These are phyloP conservation scores for Pichia kudriavzevii DNA, from an alignment of 1,139 yeast genomes.

Conservation along the genomic window DNA sequence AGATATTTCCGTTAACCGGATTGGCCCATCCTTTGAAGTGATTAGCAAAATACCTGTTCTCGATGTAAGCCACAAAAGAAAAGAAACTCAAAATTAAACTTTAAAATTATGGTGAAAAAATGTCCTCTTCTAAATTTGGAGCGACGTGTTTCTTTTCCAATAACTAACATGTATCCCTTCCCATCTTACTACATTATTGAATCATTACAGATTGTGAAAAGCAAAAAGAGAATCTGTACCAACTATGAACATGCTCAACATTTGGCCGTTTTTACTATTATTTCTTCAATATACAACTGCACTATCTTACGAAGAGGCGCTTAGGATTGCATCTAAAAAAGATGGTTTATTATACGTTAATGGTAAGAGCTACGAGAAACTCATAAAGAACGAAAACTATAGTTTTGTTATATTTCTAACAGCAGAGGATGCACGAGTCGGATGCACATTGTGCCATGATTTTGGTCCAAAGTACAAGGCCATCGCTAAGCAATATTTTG, in stretches of 20 bases:
- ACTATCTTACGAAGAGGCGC: slow-evolving; percentile 18
- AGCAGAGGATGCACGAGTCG: slow-evolving; percentile 64
- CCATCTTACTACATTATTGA: no score
- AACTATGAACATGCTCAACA: slow-evolving; percentile 1
- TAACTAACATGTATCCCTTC: no score
- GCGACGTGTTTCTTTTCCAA: no score
- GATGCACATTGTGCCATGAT: slow-evolving; percentile 69
- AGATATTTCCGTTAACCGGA: no score
- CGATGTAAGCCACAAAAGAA: no score
- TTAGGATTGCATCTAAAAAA: slow-evolving; percentile 10
- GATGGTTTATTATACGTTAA: slow-evolving; percentile 34
- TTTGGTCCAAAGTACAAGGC: slow-evolving; percentile 59
- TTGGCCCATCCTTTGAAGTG: no score
- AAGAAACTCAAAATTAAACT: no score
- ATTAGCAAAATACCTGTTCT: no score
- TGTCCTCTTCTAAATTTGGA: no score
- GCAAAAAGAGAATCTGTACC: no score
- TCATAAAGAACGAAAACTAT: slow-evolving; percentile 62
- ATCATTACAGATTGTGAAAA: no score
- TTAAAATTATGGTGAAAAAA: no score
- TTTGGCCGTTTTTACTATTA: slow-evolving; percentile 8
- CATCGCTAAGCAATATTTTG: slow-evolving; percentile 54
- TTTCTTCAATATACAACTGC: slow-evolving; percentile 12
- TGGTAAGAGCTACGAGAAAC: slow-evolving; percentile 51
- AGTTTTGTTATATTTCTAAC: slow-evolving; percentile 62